phyloP scores from a whole-genome alignment of 805 yeast species.

The Wickerhamiella kurtzmanii region DNA sequence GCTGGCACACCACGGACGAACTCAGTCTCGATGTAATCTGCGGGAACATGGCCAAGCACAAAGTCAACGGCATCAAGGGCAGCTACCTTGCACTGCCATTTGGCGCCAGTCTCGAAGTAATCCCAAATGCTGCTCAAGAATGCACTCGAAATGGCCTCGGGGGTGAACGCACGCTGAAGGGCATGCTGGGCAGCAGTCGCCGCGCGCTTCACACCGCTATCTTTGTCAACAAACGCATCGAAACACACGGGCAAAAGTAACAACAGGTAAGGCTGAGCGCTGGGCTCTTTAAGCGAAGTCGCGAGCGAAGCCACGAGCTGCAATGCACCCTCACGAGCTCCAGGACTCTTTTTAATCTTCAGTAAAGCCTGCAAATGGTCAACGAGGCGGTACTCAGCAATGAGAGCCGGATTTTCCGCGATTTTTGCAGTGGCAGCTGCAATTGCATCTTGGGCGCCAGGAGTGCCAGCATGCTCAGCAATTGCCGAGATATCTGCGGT shows the following conservation, averaged over 20 bases:
- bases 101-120: conserved; percentile 69
- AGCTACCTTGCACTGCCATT: conserved; percentile 82
- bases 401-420: conserved; percentile 32
- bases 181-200: conserved; percentile 71
- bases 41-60: conserved; percentile 65
- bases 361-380: conserved; percentile 52
- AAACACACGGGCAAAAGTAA: conserved; percentile 50
- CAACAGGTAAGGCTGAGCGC: conserved; percentile 61
- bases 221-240: conserved; percentile 76
- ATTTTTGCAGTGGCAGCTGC: conserved; percentile 41
- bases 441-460: conserved; percentile 44
- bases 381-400: conserved; percentile 51
- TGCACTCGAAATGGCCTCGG: conserved; percentile 63
- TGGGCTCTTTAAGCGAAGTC: conserved; percentile 47
- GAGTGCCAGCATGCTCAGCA: conserved; percentile 36
- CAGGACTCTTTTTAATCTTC: conserved; percentile 59
- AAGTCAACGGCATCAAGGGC: conserved; percentile 63
- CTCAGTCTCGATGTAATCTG: conserved; percentile 70
- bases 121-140: conserved; percentile 46
- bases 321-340: conserved; percentile 67
- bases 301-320: conserved; percentile 46
- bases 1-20: conserved; percentile 72
- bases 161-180: conserved; percentile 54
- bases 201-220: conserved; percentile 68
- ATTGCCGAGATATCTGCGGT: conserved; percentile 42